Percentiles rank a stretch among this genome's conserved stretches.
These are phyloP conservation scores for Euphrasia confusa DNA, from an alignment of 257 asterid genomes.

Conservation along the genomic window DNA sequence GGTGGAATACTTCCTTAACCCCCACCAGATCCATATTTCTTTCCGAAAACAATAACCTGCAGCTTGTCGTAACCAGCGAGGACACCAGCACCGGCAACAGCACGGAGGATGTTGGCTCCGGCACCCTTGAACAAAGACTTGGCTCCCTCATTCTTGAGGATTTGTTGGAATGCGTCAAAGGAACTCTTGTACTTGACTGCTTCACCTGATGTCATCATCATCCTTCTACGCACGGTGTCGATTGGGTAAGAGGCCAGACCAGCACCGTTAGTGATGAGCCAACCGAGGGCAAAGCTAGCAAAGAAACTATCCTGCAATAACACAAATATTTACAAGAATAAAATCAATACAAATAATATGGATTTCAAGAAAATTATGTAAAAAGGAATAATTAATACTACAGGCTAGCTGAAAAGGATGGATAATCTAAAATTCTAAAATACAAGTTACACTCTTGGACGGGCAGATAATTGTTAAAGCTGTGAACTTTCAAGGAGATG, in stretches of 20 bases:
- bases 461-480: no score
- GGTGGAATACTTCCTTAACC: not conserved
- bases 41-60: conserved; percentile 7
- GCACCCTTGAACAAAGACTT: conserved; percentile 13
- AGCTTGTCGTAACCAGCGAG: conserved; percentile 11
- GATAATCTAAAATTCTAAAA: no score
- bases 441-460: no score
- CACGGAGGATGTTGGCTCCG: conserved; percentile 9
- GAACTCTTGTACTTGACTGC: conserved; percentile 12
- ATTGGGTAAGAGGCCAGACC: conserved; percentile 13
- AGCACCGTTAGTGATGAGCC: conserved; percentile 12
- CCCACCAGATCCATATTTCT: conserved; percentile 9
- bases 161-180: not conserved
- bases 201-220: conserved; percentile 12
- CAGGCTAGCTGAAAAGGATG: no score
- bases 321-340: no score
- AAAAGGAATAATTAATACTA: no score
- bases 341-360: no score
- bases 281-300: conserved; percentile 9
- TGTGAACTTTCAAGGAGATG: no score
- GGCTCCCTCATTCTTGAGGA: conserved; percentile 6
- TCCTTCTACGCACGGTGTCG: conserved; percentile 4
- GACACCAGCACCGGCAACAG: conserved; percentile 9
- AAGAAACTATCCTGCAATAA: conserved; percentile 12
- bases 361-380: no score